Base-by-base conservation (phyloP, 176 grass and related monocot genomes). In the Panicum miliaceum region DNA sequence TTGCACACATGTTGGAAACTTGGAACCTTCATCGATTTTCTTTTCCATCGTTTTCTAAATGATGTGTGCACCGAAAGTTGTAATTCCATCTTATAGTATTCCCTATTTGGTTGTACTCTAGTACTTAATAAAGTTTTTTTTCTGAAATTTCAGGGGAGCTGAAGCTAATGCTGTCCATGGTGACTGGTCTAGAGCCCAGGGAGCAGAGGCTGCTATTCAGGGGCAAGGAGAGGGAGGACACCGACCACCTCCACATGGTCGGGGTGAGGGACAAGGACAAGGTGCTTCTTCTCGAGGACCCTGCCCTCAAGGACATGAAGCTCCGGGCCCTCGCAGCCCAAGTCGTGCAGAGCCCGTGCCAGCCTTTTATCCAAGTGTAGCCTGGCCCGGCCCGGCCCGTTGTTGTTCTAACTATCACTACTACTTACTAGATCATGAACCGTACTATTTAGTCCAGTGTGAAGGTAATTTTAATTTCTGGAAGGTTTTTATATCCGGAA, bases 161-260 rank as follows among this genome's bases (percentile, higher is more conserved):
- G 88, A 99, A 99, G 93, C 83, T 90, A 56, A 70, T 86, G 22
- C 15, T 96, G 63, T 79, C 89, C 59, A 86, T 90, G 86, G 74
- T 89, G 46, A 90, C 91, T 46, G 96, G 91, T 25, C 73, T 99
- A 47, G 88, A 96, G 82, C 88, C 96, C 5, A 84, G 74, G 68
- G 93, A 96, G 82, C 91, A 99, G 87, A 94, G 90, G 89, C 80
- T 99, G 23, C 38, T 99, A 51, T 99, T 99, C 86, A 96, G 82
- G 84, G 91, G 96, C 12, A 99, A 94, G 67, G 96, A 96, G 81
- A 96, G 86, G 78, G 93, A 99, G n/a, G 93, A 99, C 50, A 81
- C 77, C 0, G 91, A 98, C 64, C 67, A 90, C 78, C 91, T 98
- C 69, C 91, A 91, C 80, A 93, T 93, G 80, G 84, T 93, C 23